phyloP scores from a whole-genome alignment of 1,139 yeast species.

The Debaryomycetaceae sp. region DNA sequence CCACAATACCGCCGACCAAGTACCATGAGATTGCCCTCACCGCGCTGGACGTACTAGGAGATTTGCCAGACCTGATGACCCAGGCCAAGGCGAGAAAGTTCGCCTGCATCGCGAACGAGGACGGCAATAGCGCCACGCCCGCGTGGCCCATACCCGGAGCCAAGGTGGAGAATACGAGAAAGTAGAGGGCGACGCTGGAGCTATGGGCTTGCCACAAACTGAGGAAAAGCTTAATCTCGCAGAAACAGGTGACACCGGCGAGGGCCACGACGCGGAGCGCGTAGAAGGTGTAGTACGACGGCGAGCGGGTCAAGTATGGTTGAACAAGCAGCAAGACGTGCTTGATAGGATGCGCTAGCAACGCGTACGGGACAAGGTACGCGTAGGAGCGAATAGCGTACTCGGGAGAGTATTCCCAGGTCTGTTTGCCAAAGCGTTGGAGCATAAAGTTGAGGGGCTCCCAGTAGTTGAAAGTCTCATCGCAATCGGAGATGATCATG shows the following conservation, averaged over 20 bases:
- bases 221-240: slow-evolving; percentile 42
- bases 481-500: slow-evolving; percentile 77
- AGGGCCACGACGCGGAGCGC: slow-evolving; percentile 40
- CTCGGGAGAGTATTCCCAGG: slow-evolving; percentile 95
- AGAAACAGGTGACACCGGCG: slow-evolving; percentile 39
- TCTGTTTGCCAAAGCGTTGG: slow-evolving; percentile 82
- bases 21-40: slow-evolving; percentile 37
- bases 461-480: slow-evolving; percentile 74
- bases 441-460: slow-evolving; percentile 77
- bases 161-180: slow-evolving; percentile 34
- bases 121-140: slow-evolving; percentile 73
- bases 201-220: slow-evolving; percentile 29
- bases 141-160: slow-evolving; percentile 77
- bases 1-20: slow-evolving; percentile 61
- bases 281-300: slow-evolving; percentile 30
- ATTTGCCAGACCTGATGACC: slow-evolving; percentile 15
- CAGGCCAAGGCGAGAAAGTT: slow-evolving; percentile 43
- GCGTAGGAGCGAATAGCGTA: slow-evolving; percentile 84
- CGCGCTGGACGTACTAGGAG: slow-evolving; percentile 5
- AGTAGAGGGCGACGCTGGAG: slow-evolving; percentile 43
- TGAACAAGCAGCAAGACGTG: slow-evolving; percentile 20
- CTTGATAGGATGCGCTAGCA: slow-evolving; percentile 25
- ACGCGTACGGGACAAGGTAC: slow-evolving; percentile 46
- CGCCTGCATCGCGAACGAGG: slow-evolving; percentile 73
- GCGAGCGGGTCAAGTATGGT: slow-evolving; percentile 5